Evolutionary conservation across 2,329 filamentous ascomycete species (phyloP), one percentile per base, ranked within the genome.

Genomic region (Exophiala lecanii-corni): DNA sequence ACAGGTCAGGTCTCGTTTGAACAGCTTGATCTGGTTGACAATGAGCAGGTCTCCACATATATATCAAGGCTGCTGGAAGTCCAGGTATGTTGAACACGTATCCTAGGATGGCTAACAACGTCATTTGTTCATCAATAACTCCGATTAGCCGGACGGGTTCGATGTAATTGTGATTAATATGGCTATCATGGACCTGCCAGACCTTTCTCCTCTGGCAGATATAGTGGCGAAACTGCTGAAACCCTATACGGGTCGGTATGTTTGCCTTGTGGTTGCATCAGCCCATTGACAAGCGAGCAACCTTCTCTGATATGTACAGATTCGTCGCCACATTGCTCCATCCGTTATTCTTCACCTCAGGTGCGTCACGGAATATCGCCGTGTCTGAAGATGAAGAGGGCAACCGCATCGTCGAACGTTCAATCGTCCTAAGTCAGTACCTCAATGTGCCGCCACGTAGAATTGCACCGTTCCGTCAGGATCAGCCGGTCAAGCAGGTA

Each of bases 241-340:
- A 15, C 9, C 36, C n/a, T 12, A 25, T 15, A 39, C 5, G 13
- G 36, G 36, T n/a, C 17, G 36, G 36, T 39, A 15, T 25, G 36
- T 21, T 10, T 10, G 19, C n/a, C 15, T 18, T 5, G 5, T 5
- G 17, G 16, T 18, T 57, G 59, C 6, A 60, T 62, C 13, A 70
- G 62, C 13, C 36, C 9, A 33, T 13, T 5, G 13, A 15, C 13
- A 16, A 20, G 17, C 18, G 32, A 7, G 9, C 15, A 41, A 33
- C 5, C n/a, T 25, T 36, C 15, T n/a, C n/a, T n/a, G n/a, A n/a
- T n/a, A n/a, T n/a, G 38, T 31, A 37, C 36, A 70, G 69, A 20
- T 72, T 73, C 49, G 66, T 70, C n/a, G 68, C 64, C 1, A 70
- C 69, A 0, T 50, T 73, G 28, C 66, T 75, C 6, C 72, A 75